Evolutionary conservation across 1,284 basidiomycete species (phyloP).

Genomic region (Sanghuangporus baumii): DNA sequence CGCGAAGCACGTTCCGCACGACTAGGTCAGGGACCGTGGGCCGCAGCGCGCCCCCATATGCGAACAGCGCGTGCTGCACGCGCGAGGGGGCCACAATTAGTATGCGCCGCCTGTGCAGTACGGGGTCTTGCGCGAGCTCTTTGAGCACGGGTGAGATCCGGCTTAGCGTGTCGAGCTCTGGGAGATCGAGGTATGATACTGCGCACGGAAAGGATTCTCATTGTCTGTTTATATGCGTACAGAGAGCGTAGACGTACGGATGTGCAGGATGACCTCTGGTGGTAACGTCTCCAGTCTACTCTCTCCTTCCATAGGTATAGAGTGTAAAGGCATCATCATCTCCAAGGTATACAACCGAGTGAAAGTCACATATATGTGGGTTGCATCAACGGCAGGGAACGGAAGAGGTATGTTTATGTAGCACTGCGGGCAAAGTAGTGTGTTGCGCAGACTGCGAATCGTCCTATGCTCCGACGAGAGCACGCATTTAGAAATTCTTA

Average conservation of each 20-base stretch:
- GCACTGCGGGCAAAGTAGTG: not conserved
- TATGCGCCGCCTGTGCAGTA: conserved; percentile 54
- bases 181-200: conserved; percentile 68
- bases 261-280: conserved; percentile 16
- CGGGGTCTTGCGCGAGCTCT: conserved; percentile 49
- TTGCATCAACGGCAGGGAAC: not conserved
- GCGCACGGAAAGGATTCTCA: not conserved
- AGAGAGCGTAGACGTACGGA: conserved; percentile 9
- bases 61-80: conserved; percentile 57
- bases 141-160: conserved; percentile 41
- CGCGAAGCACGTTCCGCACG: conserved; percentile 60
- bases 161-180: conserved; percentile 53
- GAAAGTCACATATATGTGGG: not conserved
- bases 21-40: conserved; percentile 62
- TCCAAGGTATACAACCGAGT: not conserved
- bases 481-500: not conserved
- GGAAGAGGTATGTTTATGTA: not conserved
- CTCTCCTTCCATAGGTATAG: not conserved
- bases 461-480: not conserved
- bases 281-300: conserved; percentile 9
- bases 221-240: not conserved
- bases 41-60: conserved; percentile 47
- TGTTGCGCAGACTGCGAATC: too few relatives aligned
- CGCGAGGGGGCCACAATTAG: conserved; percentile 60
- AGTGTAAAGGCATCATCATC: not conserved